phyloP scores from a whole-genome alignment of 805 yeast genomes.

The Yamadazyma kitorensis region DNA sequence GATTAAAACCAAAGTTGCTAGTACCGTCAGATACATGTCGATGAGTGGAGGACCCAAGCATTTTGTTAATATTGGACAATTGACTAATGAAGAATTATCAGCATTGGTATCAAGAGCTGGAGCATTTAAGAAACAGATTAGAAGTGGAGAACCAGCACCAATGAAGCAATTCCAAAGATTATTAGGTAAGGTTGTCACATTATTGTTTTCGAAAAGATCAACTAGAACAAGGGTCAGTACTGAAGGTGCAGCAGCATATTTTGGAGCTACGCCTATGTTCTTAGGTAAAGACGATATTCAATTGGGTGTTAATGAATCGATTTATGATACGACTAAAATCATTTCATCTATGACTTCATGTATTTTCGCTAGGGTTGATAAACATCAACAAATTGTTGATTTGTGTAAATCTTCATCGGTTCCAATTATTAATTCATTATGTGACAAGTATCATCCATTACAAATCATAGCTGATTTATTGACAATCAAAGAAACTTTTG shows the following conservation, averaged over 20 bases:
- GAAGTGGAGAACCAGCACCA: constrained; percentile 45
- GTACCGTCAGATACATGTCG: constrained; percentile 6
- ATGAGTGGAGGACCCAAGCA: constrained; percentile 52
- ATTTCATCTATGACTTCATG: constrained; percentile 96
- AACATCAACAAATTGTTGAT: constrained; percentile 77
- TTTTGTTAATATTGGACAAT: constrained; percentile 76
- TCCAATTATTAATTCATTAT: constrained; percentile 90
- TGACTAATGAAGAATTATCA: constrained; percentile 67
- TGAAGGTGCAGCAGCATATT: constrained; percentile 90
- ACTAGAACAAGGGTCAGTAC: constrained; percentile 93
- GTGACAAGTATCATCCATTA: constrained; percentile 91
- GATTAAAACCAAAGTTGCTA: constrained; percentile 8
- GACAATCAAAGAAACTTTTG: constrained; percentile 80
- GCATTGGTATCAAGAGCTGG: constrained; percentile 73
- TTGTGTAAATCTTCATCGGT: constrained; percentile 77
- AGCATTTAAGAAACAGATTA: constrained; percentile 60
- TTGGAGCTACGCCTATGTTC: constrained; percentile 96
- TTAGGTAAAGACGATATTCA: constrained; percentile 96
- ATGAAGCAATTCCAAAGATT: constrained; percentile 48
- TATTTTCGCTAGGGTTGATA: constrained; percentile 91
- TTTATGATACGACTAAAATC: constrained; percentile 85
- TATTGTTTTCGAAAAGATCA: constrained; percentile 86
- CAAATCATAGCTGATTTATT: constrained; percentile 92
- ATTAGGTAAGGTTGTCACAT: constrained; percentile 76
- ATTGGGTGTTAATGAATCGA: constrained; percentile 89